Percentiles rank a stretch among this genome's conserved stretches.
phyloP scores from a whole-genome alignment of 176 grass and related monocot genomes.

The Echinochloa phyllopogon region DNA sequence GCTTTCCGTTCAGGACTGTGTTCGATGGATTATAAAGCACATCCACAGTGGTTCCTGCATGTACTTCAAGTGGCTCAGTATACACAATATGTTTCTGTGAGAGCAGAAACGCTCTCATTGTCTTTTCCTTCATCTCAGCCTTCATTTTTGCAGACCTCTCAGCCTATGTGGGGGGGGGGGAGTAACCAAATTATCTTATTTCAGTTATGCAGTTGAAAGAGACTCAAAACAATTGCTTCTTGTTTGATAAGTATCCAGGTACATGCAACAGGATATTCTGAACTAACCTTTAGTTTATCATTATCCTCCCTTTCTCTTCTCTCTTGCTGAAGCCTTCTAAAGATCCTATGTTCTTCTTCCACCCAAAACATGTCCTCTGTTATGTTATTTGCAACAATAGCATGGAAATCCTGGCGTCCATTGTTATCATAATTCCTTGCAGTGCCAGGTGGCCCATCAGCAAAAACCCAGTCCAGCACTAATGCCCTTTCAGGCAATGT shows the following conservation, averaged over 20 bases:
- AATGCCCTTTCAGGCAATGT: constrained; percentile 66
- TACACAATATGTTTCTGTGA: constrained; percentile 98
- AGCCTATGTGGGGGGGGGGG: constrained; percentile 50
- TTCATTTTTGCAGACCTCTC: constrained; percentile 74
- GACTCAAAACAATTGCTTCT: neutral
- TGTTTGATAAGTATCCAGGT: constrained; percentile 3
- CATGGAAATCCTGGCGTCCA: constrained; percentile 76
- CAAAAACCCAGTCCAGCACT: constrained; percentile 84
- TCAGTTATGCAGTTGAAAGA: constrained; percentile 12
- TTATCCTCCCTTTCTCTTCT: constrained; percentile 72
- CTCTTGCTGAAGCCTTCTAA: constrained; percentile 70
- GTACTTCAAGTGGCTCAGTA: constrained; percentile 87
- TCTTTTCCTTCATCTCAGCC: constrained; percentile 79
- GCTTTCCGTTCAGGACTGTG: constrained; percentile 85
- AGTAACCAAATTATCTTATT: constrained; percentile 6
- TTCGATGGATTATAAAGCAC: constrained; percentile 93
- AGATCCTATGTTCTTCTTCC: constrained; percentile 82
- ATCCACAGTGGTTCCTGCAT: constrained; percentile 67
- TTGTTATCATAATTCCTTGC: constrained; percentile 93
- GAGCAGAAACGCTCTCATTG: constrained; percentile 81
- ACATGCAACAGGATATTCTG: constrained; percentile 21
- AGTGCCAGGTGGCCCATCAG: constrained; percentile 73
- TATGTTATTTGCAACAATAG: constrained; percentile 65
- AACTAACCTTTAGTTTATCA: constrained; percentile 64
- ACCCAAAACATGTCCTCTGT: constrained; percentile 70